Percentiles rank a stretch among this genome's conserved stretches.
Evolutionary conservation across 371 early-diverging fungal genomes (phyloP).

Genomic region (Mortierella sp.): DNA sequence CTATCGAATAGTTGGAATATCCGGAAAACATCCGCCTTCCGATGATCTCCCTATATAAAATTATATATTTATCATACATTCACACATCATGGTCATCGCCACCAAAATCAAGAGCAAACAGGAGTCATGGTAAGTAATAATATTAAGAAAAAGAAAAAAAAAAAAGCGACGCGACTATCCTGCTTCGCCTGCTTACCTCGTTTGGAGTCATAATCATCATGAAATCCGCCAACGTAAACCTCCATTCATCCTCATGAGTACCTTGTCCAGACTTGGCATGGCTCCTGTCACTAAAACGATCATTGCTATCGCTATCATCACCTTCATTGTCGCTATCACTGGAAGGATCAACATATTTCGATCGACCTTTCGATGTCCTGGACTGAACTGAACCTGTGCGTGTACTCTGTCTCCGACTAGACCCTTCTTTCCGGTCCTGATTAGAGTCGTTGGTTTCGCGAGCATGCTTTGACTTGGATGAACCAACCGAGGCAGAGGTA

Average conservation of each 20-base stretch:
- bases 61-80: too few species aligned
- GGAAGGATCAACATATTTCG: constrained; percentile 40
- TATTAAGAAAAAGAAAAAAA: too few species aligned
- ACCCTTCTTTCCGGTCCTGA: too few species aligned
- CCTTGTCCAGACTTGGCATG: neutral
- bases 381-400: too few species aligned
- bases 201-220: constrained; percentile 67
- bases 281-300: constrained; percentile 6
- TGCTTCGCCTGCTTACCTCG: constrained; percentile 22
- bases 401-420: too few species aligned
- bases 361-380: constrained; percentile 37
- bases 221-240: constrained; percentile 73
- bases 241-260: neutral
- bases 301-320: constrained; percentile 15
- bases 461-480: neutral
- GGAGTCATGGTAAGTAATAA: too few species aligned
- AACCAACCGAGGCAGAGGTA: constrained; percentile 19
- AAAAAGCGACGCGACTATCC: too few species aligned
- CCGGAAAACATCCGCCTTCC: constrained; percentile 68
- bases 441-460: neutral
- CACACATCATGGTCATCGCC: neutral
- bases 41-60: constrained; percentile 58
- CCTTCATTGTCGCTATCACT: constrained; percentile 7
- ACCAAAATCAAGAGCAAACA: too few species aligned
- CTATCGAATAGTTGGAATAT: constrained; percentile 81